These are phyloP conservation scores for Solanum aculeatissimum DNA, from an alignment of 305 asterid species.

Conservation along the genomic window DNA sequence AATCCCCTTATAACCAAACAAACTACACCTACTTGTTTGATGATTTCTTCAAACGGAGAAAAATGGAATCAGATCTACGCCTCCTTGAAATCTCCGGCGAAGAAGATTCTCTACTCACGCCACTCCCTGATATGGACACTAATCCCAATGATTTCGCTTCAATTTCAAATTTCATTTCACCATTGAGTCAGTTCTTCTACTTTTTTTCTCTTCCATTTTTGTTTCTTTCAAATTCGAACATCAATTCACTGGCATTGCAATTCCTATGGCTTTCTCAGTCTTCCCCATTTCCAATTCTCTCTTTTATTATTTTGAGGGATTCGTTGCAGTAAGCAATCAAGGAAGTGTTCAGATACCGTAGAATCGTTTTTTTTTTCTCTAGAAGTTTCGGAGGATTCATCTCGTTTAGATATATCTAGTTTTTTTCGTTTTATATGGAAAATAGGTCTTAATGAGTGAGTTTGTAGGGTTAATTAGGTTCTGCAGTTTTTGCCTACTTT, in stretches of 20 bases:
- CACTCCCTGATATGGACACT: not conserved
- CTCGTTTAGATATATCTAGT: not conserved
- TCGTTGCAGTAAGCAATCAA: not conserved
- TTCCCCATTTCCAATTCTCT: not conserved
- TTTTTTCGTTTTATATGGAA: not conserved
- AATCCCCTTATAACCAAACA: not conserved
- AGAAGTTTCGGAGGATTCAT: not conserved
- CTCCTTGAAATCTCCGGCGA: constrained; percentile 5
- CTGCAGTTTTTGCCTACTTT: not conserved
- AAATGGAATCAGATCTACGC: not conserved
- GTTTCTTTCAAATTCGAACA: not conserved
- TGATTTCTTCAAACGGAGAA: not conserved
- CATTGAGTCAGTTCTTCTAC: not conserved
- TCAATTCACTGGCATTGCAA: not conserved
- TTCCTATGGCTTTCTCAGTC: not conserved
- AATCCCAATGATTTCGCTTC: not conserved
- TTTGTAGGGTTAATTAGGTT: not conserved
- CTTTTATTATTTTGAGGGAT: not conserved
- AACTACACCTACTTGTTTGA: not conserved
- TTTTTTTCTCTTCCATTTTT: not conserved
- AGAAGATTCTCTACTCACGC: constrained; percentile 4
- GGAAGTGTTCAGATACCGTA: not conserved
- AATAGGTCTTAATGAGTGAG: not conserved
- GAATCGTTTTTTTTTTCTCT: not conserved
- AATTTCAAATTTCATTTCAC: not conserved